Conservation (phyloP, 352 stramenopile genomes). For the Globisporangium cystogenes region DNA sequence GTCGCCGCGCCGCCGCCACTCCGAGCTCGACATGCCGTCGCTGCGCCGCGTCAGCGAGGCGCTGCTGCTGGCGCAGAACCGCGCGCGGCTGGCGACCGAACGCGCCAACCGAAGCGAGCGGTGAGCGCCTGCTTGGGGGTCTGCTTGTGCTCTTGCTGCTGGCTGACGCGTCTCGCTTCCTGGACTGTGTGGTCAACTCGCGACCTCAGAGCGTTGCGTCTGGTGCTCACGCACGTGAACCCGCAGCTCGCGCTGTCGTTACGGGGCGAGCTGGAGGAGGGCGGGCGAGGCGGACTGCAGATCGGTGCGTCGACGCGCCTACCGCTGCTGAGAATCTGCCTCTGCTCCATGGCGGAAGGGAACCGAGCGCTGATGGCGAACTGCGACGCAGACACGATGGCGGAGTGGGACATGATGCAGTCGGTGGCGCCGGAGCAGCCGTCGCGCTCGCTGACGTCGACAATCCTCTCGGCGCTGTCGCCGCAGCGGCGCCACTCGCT, state of each 20-base stretch:
- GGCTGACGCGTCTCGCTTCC: not conserved
- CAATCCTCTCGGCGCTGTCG: not conserved
- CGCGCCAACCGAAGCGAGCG: constrained; percentile 59
- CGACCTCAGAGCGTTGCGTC: constrained; percentile 10
- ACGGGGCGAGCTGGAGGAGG: constrained; percentile 7
- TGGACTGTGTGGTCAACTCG: not conserved
- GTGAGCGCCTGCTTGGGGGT: constrained; percentile 19
- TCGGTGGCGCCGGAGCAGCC: constrained; percentile 6
- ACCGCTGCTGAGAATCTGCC: too few species aligned
- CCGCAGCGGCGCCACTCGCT: constrained; percentile 8
- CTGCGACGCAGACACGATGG: constrained; percentile 1
- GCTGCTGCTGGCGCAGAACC: constrained; percentile 66
- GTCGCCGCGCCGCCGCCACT: constrained; percentile 28
- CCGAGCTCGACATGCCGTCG: constrained; percentile 49
- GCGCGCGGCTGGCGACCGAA: constrained; percentile 47
- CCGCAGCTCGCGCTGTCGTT: constrained; percentile 12
- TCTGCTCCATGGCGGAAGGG: too few species aligned
- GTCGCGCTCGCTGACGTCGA: not conserved
- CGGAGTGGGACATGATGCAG: constrained; percentile 17
- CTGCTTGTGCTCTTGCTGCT: not conserved
- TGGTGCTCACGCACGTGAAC: constrained; percentile 15
- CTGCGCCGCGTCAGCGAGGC: constrained; percentile 64
- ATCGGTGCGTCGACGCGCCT: constrained; percentile 3
- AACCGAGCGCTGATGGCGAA: not conserved
- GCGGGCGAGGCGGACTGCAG: not conserved